These are phyloP conservation scores for Musa troglodytarum DNA, from an alignment of 176 grass and related monocot genomes.

Conservation along the genomic window DNA sequence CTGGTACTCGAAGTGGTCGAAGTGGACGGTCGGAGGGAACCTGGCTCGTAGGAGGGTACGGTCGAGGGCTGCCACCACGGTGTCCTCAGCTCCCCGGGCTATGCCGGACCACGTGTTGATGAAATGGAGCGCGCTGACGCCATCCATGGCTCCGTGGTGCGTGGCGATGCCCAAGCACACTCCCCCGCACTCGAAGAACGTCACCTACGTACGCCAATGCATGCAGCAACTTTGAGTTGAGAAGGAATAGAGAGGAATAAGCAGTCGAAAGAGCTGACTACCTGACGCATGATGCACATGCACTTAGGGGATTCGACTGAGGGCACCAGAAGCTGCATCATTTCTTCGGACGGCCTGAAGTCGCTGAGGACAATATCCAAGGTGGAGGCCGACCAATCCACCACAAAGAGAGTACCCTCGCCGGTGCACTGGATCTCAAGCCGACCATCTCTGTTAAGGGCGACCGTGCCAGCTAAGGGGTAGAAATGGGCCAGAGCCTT, in stretches of 20 bases:
- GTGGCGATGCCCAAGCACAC: constrained; percentile 44
- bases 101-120: constrained; percentile 40
- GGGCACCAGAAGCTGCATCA: neutral
- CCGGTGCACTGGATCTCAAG: constrained; percentile 8
- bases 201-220: constrained; percentile 20
- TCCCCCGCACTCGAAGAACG: constrained; percentile 42
- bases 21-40: constrained; percentile 2
- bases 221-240: too few relatives aligned
- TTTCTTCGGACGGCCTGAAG: neutral
- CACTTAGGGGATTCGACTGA: neutral
- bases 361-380: neutral
- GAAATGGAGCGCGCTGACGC: constrained; percentile 44
- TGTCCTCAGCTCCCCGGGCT: constrained; percentile 1
- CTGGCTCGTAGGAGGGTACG: constrained; percentile 36
- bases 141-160: constrained; percentile 52
- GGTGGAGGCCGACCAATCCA: neutral
- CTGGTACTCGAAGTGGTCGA: constrained; percentile 39
- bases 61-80: constrained; percentile 23
- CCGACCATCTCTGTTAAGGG: neutral
- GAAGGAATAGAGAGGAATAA: neutral
- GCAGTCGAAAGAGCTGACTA: too few relatives aligned
- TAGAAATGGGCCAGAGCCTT: neutral
- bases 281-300: neutral
- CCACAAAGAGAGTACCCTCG: neutral
- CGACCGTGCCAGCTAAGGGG: neutral